A percentile compares a stretch with the other conserved stretches of the same genome.
These are phyloP conservation scores for Tulasnella sp. DNA, from an alignment of 768 basidiomycete genomes.

Conservation along the genomic window DNA sequence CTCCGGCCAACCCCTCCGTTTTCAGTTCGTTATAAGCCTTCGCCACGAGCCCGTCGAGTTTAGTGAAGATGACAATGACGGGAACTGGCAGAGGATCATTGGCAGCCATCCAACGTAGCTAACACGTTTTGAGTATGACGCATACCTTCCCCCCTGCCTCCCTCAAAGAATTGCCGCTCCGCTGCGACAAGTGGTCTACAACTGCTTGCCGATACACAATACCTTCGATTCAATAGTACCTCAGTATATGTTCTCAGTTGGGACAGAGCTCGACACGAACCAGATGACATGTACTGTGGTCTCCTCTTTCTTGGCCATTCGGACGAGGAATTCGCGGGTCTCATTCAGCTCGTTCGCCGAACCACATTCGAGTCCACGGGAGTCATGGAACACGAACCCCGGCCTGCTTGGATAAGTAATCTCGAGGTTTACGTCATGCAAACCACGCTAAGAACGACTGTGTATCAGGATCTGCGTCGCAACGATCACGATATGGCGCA, in stretches of 20 bases:
- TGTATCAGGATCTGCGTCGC: too few relatives aligned
- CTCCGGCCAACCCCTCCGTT: background rate
- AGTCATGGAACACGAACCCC: conserved; percentile 26
- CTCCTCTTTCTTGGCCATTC: background rate
- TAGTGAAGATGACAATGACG: background rate
- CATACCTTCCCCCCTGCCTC: background rate
- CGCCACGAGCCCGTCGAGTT: background rate
- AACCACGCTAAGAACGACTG: conserved; percentile 20
- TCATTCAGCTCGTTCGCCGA: background rate
- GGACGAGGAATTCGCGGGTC: background rate
- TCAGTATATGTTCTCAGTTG: background rate
- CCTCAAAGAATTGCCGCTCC: background rate
- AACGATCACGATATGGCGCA: too few relatives aligned
- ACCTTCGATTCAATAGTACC: background rate
- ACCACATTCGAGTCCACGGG: conserved; percentile 25
- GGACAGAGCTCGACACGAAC: background rate
- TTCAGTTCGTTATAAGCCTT: background rate
- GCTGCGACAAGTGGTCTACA: too few relatives aligned
- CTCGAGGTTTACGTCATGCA: conserved; percentile 23
- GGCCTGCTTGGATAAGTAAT: conserved; percentile 23
- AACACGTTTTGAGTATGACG: background rate
- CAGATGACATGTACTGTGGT: background rate
- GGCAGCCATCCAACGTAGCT: background rate
- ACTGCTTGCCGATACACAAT: background rate
- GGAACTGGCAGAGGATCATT: background rate